Base-by-base conservation (phyloP, 495 filamentous ascomycete genomes). In the Penicillium goetzii region DNA sequence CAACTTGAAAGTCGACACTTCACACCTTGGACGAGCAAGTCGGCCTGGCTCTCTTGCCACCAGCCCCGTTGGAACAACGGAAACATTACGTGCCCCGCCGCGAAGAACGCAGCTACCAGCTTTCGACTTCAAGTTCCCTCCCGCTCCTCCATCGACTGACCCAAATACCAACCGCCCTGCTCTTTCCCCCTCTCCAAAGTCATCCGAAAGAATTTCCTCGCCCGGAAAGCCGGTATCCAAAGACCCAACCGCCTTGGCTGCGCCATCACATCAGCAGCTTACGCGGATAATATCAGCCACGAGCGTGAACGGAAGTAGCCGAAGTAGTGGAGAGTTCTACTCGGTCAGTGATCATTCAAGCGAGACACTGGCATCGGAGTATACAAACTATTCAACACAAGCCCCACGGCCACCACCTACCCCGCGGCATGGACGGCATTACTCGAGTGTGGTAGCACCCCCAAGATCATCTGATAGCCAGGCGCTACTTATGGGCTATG, bases 401-500 rank as follows among this genome's bases (percentile, higher is more conserved):
- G 73, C 83, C 30, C 71, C 79, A 17, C 19, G 43, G 21, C 72
- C 74, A 17, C 60, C 76, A 11, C 78, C 83, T 65, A 65, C 84
- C 38, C 54, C 40, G 21, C 71, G 83, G 11, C 90, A 92, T 73
- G 74, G 72, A 32, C 85, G 90, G 45, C 83, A 87, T 65, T 78
- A 78, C 64, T 93, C 91, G 26, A 86, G 78, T 64, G 68, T 90
- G 21, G 76, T 79, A 3, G 21, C 78, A 8, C 76, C 74, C 50
- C 75, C 70, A 50, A 76, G 81, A 23, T 70, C 78, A 77, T 64
- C 63, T 63, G 63, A 88, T 79, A 68, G 85, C 51, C 92, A 98
- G 76, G 86, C 89, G 17, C 76, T 99, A 56, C 93, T 99, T 87
- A 98, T 99, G 95, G 95, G 93, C 11, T 99, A 96, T 78, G 96